phyloP scores from a whole-genome alignment of 2,329 filamentous ascomycete species.

The Ophiostoma ips region DNA sequence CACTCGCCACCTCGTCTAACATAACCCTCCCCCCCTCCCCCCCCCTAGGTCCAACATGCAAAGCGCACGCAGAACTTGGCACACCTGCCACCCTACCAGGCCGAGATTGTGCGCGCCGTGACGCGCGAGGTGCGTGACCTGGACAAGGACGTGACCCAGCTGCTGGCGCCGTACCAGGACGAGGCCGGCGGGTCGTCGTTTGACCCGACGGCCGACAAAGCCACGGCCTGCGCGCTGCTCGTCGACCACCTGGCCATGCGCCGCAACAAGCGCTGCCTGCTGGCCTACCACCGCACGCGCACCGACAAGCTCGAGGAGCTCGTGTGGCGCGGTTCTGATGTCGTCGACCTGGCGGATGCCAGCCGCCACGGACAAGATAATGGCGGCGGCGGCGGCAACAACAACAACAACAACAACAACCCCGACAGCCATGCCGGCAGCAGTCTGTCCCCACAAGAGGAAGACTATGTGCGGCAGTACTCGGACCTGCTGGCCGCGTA shows the following conservation, averaged over 20 bases:
- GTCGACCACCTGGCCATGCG: slow-evolving; percentile 93
- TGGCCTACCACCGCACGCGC: slow-evolving; percentile 85
- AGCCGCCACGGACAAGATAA: slow-evolving; percentile 32
- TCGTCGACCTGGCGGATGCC: slow-evolving; percentile 52
- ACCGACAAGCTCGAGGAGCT: slow-evolving; percentile 87
- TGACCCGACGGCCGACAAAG: slow-evolving; percentile 69
- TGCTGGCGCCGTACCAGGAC: slow-evolving; percentile 70
- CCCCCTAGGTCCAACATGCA: slow-evolving; percentile 73
- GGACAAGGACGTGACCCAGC: slow-evolving; percentile 66
- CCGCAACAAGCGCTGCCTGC: slow-evolving; percentile 85
- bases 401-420: slow-evolving; percentile 16
- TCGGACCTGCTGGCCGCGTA: slow-evolving; percentile 86
- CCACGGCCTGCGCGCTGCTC: slow-evolving; percentile 73
- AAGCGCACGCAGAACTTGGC: slow-evolving; percentile 82
- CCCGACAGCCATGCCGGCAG: slow-evolving; percentile 31
- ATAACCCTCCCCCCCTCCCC: too few relatives aligned
- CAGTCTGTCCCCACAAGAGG: slow-evolving; percentile 86
- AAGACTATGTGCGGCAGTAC: slow-evolving; percentile 89
- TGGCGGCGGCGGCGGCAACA: slow-evolving; percentile 19
- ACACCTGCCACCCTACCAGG: slow-evolving; percentile 81
- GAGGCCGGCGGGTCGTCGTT: slow-evolving; percentile 39
- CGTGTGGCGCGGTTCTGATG: slow-evolving; percentile 80
- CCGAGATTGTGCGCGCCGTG: slow-evolving; percentile 75
- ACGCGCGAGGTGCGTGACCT: slow-evolving; percentile 88
- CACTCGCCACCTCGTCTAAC: slow-evolving; percentile 1